Percentiles rank a stretch among this genome's conserved stretches.
These are phyloP conservation scores for Calendula officinalis DNA, from an alignment of 129 eudicot genomes.

Conservation along the genomic window DNA sequence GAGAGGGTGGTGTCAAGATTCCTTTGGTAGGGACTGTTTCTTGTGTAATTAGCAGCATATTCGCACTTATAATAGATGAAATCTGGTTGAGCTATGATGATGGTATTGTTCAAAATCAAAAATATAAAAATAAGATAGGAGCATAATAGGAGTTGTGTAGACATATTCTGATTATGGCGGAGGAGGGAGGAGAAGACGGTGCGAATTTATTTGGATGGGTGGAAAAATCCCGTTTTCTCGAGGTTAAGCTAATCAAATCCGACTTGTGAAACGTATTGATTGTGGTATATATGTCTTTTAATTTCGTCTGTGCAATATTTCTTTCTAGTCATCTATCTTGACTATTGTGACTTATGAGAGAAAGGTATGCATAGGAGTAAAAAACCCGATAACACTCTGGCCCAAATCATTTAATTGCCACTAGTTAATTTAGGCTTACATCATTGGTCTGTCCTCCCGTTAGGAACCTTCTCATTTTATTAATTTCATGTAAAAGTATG, in stretches of 20 bases:
- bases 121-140: not conserved
- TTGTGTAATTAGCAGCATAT: not conserved
- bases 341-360: no score
- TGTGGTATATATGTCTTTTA: no score
- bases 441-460: no score
- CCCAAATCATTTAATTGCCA: not conserved
- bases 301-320: no score
- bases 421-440: no score
- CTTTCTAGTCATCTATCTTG: no score
- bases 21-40: not conserved
- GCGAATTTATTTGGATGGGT: no score
- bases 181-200: not conserved
- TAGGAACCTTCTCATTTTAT: no score
- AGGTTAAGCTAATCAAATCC: no score
- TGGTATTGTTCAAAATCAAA: not conserved
- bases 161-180: not conserved
- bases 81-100: not conserved
- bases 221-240: no score
- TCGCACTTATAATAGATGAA: not conserved
- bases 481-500: no score
- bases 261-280: no score
- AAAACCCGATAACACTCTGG: not conserved
- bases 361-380: not conserved
- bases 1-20: not conserved
- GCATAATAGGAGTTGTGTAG: not conserved